phyloP scores from a whole-genome alignment of 2,329 filamentous ascomycete genomes.

The Fusarium lateritium region DNA sequence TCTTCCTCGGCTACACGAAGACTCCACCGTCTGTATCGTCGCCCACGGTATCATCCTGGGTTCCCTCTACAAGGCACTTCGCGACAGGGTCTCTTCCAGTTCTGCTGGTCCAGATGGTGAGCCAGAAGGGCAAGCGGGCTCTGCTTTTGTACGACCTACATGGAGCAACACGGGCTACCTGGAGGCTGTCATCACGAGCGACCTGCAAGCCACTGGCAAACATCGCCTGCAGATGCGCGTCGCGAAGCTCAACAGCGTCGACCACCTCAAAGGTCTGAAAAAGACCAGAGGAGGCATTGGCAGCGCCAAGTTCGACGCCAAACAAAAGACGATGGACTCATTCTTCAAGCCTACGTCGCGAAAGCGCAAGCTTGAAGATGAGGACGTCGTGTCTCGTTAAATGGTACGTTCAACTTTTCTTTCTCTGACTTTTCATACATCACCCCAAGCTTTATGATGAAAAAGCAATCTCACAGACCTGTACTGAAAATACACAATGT shows the following conservation, averaged over 20 bases:
- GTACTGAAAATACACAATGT: conserved; percentile 79
- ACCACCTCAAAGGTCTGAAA: conserved; percentile 81
- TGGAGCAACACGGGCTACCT: conserved; percentile 71
- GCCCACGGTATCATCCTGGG: conserved; percentile 88
- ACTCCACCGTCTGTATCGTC: conserved; percentile 64
- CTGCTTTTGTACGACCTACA: conserved; percentile 45
- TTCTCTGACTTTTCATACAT: conserved; percentile 10
- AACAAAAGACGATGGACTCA: conserved; percentile 80
- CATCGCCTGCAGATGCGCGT: conserved; percentile 60
- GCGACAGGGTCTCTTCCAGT: conserved; percentile 63
- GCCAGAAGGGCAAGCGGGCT: conserved; percentile 24
- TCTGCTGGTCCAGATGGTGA: conserved; percentile 37
- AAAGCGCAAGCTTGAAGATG: conserved; percentile 49
- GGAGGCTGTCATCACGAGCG: conserved; percentile 50
- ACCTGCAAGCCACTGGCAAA: not conserved
- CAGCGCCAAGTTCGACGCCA: conserved; percentile 80
- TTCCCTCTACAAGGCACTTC: conserved; percentile 75
- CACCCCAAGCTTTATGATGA: conserved; percentile 72
- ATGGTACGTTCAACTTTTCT: conserved; percentile 58
- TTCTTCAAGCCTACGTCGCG: conserved; percentile 74
- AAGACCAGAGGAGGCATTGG: conserved; percentile 88
- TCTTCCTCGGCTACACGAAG: conserved; percentile 65
- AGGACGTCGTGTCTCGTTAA: conserved; percentile 34
- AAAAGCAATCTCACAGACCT: conserved; percentile 83
- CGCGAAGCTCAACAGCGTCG: conserved; percentile 75